Percentiles rank a stretch among this genome's conserved stretches.
phyloP scores from a whole-genome alignment of 2,329 filamentous ascomycete genomes.

The Sporothrix phasma region DNA sequence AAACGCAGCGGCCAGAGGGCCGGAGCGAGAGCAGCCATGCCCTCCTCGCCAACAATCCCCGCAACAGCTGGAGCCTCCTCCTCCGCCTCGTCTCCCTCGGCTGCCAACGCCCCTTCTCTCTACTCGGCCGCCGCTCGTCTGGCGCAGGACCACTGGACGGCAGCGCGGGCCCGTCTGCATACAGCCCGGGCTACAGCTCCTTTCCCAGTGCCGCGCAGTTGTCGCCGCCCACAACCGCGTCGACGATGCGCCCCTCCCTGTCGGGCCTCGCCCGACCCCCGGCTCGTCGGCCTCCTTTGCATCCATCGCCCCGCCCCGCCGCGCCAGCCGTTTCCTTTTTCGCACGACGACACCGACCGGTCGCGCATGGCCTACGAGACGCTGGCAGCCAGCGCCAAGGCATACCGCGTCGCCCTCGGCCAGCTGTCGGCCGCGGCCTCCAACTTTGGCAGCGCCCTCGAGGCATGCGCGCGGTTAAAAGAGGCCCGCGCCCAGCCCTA shows the following conservation, averaged over 20 bases:
- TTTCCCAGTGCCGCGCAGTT: constrained; percentile 11
- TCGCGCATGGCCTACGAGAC: constrained; percentile 55
- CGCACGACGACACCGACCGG: constrained; percentile 51
- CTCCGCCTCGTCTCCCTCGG: neutral
- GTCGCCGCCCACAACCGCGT: constrained; percentile 7
- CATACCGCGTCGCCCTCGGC: constrained; percentile 53
- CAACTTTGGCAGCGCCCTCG: constrained; percentile 53
- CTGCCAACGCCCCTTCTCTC: neutral
- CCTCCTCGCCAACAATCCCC: neutral
- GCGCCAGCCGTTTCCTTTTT: constrained; percentile 38
- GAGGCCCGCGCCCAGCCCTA: constrained; percentile 53
- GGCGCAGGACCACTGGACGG: neutral
- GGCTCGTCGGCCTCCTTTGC: neutral
- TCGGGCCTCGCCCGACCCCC: neutral
- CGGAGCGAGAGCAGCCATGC: neutral
- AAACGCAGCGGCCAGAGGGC: neutral
- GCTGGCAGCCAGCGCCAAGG: constrained; percentile 51
- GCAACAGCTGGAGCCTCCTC: neutral
- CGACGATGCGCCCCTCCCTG: constrained; percentile 10
- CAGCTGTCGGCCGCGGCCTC: constrained; percentile 51
- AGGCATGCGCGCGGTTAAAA: constrained; percentile 58
- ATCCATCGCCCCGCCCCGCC: neutral
- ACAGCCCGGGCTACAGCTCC: constrained; percentile 13
- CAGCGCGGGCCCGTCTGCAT: neutral
- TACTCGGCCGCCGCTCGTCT: neutral